Evolutionary conservation across 2,329 filamentous ascomycete genomes (phyloP), one percentile per base, ranked within the genome.

Genomic region (Xylaria digitata): DNA sequence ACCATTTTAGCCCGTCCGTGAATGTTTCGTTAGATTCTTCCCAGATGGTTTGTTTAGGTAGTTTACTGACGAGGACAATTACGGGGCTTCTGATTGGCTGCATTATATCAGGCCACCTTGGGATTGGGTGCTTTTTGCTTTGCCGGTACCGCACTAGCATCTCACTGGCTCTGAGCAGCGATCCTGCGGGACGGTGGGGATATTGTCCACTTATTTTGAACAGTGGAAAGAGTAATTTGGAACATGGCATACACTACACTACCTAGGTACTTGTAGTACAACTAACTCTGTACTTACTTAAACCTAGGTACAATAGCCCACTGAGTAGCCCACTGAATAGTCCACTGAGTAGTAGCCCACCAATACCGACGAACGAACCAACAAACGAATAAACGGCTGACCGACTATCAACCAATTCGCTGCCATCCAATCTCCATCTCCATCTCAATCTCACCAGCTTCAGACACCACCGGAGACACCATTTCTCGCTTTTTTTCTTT

Each of bases 201-300:
- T n/a, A 34, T 48, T 53, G 15, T 15, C 61, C 53, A 26, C 48
- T 43, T 9, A 46, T 40, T 59, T 30, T 5, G 53, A 19, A 52
- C 53, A 65, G 65, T 43, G 45, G 45, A 67, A 58, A 68, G 63
- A 68, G 63, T 19, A 63, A 55, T 57, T 59, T 68, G 30, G 66
- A 68, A 68, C 62, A 34, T 2, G 26, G 26, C 26, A 26, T 26
- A 26, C 5, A 26, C 26, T 26, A 26, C 26, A 26, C 26, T 26
- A 26, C 3, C 26, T 5, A n/a, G n/a, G n/a, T n/a, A n/a, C n/a
- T n/a, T n/a, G n/a, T n/a, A n/a, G n/a, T n/a, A n/a, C n/a, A n/a
- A n/a, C n/a, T n/a, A n/a, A n/a, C n/a, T n/a, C n/a, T n/a, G n/a
- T n/a, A n/a, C n/a, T n/a, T n/a, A n/a, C n/a, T n/a, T n/a, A n/a